Evolutionary conservation across 441 rosid genomes (phyloP), one percentile per base, ranked within the genome.

Genomic region (Gossypium gossypioides): DNA sequence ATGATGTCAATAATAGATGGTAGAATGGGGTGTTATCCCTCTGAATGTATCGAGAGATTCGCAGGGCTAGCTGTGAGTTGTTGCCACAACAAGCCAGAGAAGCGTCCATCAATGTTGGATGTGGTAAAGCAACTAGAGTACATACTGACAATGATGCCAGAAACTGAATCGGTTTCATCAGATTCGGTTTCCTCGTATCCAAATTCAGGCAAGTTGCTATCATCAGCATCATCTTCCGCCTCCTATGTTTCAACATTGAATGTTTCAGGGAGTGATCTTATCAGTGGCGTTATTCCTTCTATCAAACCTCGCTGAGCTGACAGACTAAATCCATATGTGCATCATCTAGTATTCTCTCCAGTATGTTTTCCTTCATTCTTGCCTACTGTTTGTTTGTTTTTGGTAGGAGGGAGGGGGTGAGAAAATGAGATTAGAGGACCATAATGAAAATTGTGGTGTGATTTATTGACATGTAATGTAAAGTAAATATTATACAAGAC

Each of bases 1-100:
- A 78, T 87, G 77, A 81, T 86, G 79, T 87, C 95, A 2, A 67
- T 87, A 42, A 80, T 90, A 78, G 97, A 93, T 84, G 81, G 81
- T 78, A 90, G 81, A 72, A 93, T 93, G 93, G 96, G 95, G 37
- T 77, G 91, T 2, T 93, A 87, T 83, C 90, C 92, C 10, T 79
- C 92, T 0, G 91, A 89, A 74, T 84, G 87, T 22, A 79, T 84
- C 7, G 90, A 84, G 77, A 90, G 74, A 72, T 90, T 91, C 42
- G 74, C 79, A 1, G 69, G 80, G 44, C 76, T 94, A 72, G 92
- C 98, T 34, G 77, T 94, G 44, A 21, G 69, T 50, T 89, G 97
- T 79, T 87, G 96, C 83, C 67, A 84, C 19, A 90, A 87, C 80
- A 79, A 78, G 73, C 88, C 87, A 1, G 93, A 91, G 62, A 74